These are phyloP conservation scores for Didymosphaeria variabile DNA, from an alignment of 2,329 filamentous ascomycete genomes.

Conservation along the genomic window DNA sequence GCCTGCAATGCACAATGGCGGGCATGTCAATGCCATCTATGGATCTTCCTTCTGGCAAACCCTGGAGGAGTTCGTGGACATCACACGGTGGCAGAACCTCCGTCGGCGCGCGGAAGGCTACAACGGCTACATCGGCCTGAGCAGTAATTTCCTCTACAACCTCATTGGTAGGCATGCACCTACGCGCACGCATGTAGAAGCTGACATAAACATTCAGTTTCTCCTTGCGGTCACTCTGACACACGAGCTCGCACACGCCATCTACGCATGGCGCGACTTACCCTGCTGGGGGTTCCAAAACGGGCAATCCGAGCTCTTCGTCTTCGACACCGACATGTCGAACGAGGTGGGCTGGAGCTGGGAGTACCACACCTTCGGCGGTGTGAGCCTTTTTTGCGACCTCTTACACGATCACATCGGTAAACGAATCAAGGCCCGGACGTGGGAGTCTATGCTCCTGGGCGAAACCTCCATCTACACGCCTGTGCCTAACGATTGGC, in stretches of 20 bases:
- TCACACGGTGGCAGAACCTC: neutral
- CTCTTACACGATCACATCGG: neutral
- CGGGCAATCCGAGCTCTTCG: neutral
- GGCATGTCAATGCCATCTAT: neutral
- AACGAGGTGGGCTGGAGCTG: neutral
- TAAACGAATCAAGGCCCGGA: neutral
- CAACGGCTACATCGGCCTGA: neutral
- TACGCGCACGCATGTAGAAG: neutral
- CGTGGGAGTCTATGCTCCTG: neutral
- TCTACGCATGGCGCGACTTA: neutral
- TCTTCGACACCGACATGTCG: neutral
- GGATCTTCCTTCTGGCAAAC: neutral
- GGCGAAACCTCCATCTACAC: neutral
- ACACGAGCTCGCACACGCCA: constrained; percentile 4
- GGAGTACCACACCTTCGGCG: neutral
- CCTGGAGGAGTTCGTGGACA: neutral
- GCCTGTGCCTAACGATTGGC: neutral
- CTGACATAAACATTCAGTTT: neutral
- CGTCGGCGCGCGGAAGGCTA: neutral
- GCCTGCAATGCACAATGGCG: neutral
- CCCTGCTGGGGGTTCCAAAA: neutral
- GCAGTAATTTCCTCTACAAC: neutral
- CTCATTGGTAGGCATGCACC: neutral
- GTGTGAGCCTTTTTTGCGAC: neutral
- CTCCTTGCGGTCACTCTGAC: neutral